phyloP scores from a whole-genome alignment of 768 basidiomycete genomes.

The Trametes cinnabarina region DNA sequence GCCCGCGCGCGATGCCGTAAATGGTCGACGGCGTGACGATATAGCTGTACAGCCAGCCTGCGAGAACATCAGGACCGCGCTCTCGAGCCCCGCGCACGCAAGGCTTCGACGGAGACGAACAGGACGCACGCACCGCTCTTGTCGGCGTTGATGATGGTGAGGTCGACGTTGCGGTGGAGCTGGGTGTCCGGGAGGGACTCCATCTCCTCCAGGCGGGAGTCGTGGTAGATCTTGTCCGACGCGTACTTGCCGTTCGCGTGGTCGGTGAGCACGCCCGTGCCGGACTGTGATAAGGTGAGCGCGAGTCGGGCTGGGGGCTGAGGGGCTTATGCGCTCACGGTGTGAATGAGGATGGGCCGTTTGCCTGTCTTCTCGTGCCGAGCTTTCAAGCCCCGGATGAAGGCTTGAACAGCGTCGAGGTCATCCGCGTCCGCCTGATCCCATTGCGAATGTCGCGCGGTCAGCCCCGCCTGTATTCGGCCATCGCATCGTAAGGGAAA shows the following conservation, averaged over 20 bases:
- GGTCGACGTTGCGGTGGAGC: constrained; percentile 50
- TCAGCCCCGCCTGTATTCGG: neutral
- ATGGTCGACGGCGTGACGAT: constrained; percentile 54
- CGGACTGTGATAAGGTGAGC: neutral
- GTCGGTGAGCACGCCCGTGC: constrained; percentile 42
- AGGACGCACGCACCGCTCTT: constrained; percentile 37
- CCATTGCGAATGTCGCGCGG: no score
- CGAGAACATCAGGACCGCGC: neutral
- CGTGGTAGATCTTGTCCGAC: constrained; percentile 36
- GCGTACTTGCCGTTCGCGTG: constrained; percentile 41
- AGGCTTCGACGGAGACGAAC: constrained; percentile 10
- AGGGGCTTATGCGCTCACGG: constrained; percentile 39
- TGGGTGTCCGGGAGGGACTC: constrained; percentile 45
- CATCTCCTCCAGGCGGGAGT: constrained; percentile 45
- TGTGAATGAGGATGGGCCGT: constrained; percentile 54
- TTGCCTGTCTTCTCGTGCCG: constrained; percentile 40
- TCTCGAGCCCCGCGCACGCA: no score
- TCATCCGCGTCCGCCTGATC: constrained; percentile 49
- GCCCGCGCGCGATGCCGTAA: constrained; percentile 49
- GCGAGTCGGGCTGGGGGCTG: neutral
- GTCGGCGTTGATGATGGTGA: constrained; percentile 46
- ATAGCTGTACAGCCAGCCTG: constrained; percentile 49
- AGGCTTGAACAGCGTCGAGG: constrained; percentile 41
- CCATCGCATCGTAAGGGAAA: no score
- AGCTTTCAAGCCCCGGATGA: constrained; percentile 52